phyloP scores from a whole-genome alignment of 2,329 filamentous ascomycete species.

The Fusarium anthophilum region DNA sequence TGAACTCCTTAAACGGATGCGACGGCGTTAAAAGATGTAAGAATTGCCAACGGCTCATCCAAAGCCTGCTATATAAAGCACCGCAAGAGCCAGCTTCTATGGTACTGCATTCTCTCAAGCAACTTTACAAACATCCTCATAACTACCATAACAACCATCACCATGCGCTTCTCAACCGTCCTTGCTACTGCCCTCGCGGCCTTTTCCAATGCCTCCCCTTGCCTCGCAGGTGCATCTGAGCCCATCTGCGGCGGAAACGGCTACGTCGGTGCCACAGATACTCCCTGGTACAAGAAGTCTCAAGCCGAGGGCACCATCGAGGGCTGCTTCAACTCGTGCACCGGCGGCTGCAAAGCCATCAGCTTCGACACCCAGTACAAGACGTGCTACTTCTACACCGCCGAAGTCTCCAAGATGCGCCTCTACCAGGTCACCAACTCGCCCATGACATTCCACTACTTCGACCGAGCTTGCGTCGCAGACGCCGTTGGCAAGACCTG shows the following conservation, averaged over 20 bases:
- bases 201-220: background rate
- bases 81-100: background rate
- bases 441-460: background rate
- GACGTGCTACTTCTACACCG: background rate
- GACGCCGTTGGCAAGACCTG: background rate
- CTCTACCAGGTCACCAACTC: background rate
- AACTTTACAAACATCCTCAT: too few species aligned
- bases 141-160: background rate
- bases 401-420: background rate
- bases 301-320: background rate
- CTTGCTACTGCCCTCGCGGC: background rate
- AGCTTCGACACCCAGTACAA: background rate
- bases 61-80: background rate
- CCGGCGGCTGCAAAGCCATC: background rate
- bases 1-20: background rate
- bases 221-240: background rate
- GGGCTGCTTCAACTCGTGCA: background rate
- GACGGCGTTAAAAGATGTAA: background rate
- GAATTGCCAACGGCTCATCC: rapidly evolving
- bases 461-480: background rate
- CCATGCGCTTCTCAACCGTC: background rate
- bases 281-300: background rate
- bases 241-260: background rate
- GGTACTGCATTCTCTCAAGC: background rate
- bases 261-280: background rate